Evolutionary conservation across 2,329 filamentous ascomycete species (phyloP).

Genomic region (Plectosphaerella sp.): DNA sequence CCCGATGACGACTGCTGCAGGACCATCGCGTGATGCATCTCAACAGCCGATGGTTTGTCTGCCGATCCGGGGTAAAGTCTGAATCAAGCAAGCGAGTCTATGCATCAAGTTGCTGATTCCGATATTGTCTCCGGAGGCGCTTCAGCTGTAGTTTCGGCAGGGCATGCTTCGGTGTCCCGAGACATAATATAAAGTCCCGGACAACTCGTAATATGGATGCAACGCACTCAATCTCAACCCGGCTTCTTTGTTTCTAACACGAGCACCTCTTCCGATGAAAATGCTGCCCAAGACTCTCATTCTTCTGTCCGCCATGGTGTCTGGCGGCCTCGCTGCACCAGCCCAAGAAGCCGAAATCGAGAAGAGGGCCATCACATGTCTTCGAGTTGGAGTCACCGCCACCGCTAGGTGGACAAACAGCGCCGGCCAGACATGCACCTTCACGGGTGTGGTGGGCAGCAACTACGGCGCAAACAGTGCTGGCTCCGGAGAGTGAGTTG

Average conservation of each 20-base stretch:
- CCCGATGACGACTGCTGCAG: slow-evolving; percentile 10
- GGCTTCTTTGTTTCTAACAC: background rate
- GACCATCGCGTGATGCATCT: slow-evolving; percentile 5
- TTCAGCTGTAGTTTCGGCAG: background rate
- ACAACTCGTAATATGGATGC: background rate
- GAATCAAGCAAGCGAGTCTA: background rate
- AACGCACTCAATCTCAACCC: background rate
- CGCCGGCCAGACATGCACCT: slow-evolving; percentile 35
- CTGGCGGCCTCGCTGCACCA: slow-evolving; percentile 8
- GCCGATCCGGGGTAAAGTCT: background rate
- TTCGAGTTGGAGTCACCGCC: slow-evolving; percentile 31
- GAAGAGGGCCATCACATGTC: slow-evolving; percentile 29
- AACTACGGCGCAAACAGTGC: slow-evolving; percentile 39
- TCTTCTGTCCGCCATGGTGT: slow-evolving; percentile 7
- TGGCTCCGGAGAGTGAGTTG: slow-evolving; percentile 35
- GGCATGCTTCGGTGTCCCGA: background rate
- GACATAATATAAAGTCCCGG: too few species aligned
- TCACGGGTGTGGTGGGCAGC: slow-evolving; percentile 38
- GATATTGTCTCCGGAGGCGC: slow-evolving; percentile 1
- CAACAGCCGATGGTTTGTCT: background rate
- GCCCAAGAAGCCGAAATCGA: slow-evolving; percentile 5
- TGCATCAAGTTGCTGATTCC: background rate
- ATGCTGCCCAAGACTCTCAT: slow-evolving; percentile 8
- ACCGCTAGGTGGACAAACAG: slow-evolving; percentile 42
- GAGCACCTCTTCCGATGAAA: background rate